Base-by-base conservation (phyloP, 2,329 filamentous ascomycete species). In the Aspergillus latus region DNA sequence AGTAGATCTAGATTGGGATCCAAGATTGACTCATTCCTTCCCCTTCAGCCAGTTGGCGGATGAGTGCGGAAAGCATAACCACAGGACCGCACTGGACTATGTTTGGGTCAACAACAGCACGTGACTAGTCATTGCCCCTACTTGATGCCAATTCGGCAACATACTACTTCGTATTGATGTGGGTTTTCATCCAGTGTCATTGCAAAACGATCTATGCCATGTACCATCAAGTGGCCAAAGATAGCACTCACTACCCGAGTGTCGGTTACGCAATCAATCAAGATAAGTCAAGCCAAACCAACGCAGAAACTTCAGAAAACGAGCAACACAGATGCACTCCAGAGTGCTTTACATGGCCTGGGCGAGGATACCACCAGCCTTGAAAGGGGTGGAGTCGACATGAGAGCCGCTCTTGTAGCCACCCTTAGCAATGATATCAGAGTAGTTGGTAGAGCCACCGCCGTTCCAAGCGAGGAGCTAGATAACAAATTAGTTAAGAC, bases 401-500 rank as follows among this genome's bases (percentile, higher is more conserved):
- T 43, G 30, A 8, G 47, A 37, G 43, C 42, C 47, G 21, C 47
- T 81, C 66, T 83, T 82, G 81, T 92, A 93, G 69, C 84, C 80
- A 69, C 90, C 89, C 66, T 85, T 81, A 66, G 85, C 78, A 62
- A 96, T 77, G 69, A 97, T 96, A 67, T 89, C 81, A 59, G 84
- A 84, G 85, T 90, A 97, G 88, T 99, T 96, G 80, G 84, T 87
- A 72, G 85, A 89, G 71, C 94, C 94, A 79, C 92, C 95, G 74
- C 95, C 94, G 85, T 99, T 99, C 93, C 92, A 99, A 76, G 93
- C 93, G 61, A 99, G 91, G 72, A 96, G 82, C 80, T 82, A 63
- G 5, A 56, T 29, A 1, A 21, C 13, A 43, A 62, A 62, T 72
- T 68, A 74, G 66, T 54, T 15, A 53, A 42, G 39, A 15, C 37